A percentile compares a stretch with the other conserved stretches of the same genome.
These are phyloP conservation scores for Boletus huronensis DNA, from an alignment of 768 basidiomycete genomes.

Conservation along the genomic window DNA sequence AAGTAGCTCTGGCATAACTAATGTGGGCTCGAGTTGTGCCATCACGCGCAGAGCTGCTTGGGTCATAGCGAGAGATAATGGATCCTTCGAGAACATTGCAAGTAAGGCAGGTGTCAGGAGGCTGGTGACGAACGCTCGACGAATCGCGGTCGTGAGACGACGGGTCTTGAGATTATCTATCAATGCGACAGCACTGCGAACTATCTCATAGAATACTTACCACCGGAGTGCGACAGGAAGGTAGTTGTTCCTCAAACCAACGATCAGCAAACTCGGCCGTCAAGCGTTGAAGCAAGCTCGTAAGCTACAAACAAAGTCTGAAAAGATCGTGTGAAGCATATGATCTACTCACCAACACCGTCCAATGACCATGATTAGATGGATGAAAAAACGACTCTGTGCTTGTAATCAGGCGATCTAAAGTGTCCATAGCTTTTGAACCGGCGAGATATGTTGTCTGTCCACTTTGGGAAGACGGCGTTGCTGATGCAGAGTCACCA, in stretches of 20 bases:
- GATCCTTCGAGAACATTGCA: constrained; percentile 88
- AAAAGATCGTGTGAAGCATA: background rate
- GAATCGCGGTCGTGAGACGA: constrained; percentile 77
- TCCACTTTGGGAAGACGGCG: constrained; percentile 58
- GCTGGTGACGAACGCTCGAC: constrained; percentile 74
- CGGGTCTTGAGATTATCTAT: constrained; percentile 44
- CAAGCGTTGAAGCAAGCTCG: constrained; percentile 77
- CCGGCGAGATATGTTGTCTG: constrained; percentile 68
- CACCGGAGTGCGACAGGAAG: constrained; percentile 73
- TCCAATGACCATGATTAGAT: constrained; percentile 87
- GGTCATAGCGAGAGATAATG: constrained; percentile 73
- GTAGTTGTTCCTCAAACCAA: constrained; percentile 72
- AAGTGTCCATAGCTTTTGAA: constrained; percentile 81
- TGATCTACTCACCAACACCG: constrained; percentile 31
- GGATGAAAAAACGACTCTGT: constrained; percentile 96
- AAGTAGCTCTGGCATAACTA: constrained; percentile 88
- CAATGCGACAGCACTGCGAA: background rate
- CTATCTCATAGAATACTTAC: constrained; percentile 32
- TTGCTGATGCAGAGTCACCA: constrained; percentile 45
- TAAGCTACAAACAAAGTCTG: constrained; percentile 46
- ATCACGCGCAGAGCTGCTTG: constrained; percentile 76
- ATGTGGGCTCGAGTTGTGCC: constrained; percentile 73
- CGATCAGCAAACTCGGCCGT: constrained; percentile 77
- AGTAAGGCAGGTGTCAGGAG: constrained; percentile 85
- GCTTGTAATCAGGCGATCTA: constrained; percentile 85